Base-by-base conservation (phyloP, 1,284 basidiomycete species). In the Tilletiaria anomala region DNA sequence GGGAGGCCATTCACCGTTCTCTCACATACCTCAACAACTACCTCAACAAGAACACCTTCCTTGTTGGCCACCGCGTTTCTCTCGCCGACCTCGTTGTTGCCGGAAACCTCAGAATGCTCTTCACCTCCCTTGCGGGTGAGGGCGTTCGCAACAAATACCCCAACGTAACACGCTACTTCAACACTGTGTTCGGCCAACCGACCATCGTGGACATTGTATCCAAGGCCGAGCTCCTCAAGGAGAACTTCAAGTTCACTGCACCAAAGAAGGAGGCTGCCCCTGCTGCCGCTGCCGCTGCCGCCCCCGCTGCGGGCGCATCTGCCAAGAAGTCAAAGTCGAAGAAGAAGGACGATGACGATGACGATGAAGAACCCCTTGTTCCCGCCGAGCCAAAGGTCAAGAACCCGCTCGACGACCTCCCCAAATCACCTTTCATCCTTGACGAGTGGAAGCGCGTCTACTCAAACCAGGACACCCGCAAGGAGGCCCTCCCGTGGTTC, bases 401-500 rank as follows among this genome's bases (percentile, higher is more conserved):
- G 78, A 93, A 94, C 77, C 89, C 89, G 22, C 79, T 93, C 40
- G 91, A 94, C 51, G 75, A 76, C 48, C 77, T 93, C 43, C 86
- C 89, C 56, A 91, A 91, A 73, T 86, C 83, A 15, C 72, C 76
- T 12, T 83, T 94, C 74, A 87, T 88, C 73, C 79, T 96, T 45
- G 89, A 96, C 70, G 88, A 94, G 72, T 93, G 85, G 84, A 96
- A 96, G 73, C 80, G 87, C 41, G 80, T 83, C 45, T 96, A 96
- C 76, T 93, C 87, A 58, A 96, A 96, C 80, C 80, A 82, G 71
- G 89, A 94, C 44, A 94, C 89, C 29, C 47, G 48, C 45, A 42
- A 45, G 12, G 51, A 49, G 51, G 54, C 60, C 37, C 42, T 66
- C 50, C 49, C 68, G 42, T 53, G 54, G 48, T 51, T 60, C 43